Conservation (phyloP, 179 eudicot species). For the Gypsophila paniculata region DNA sequence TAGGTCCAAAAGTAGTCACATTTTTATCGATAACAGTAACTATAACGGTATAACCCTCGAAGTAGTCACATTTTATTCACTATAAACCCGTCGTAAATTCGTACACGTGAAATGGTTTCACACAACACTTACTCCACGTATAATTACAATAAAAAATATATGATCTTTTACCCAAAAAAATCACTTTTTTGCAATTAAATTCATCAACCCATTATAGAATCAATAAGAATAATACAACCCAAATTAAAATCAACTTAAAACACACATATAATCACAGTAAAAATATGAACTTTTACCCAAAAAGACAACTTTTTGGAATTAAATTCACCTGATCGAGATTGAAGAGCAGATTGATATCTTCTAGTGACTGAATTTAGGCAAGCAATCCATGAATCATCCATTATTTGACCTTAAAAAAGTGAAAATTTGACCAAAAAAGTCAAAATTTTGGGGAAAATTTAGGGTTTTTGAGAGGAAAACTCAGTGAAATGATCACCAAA, state of each 20-base stretch:
- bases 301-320: background rate
- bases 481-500: background rate
- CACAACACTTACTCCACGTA: too few species aligned
- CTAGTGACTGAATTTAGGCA: slow-evolving; percentile 71
- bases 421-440: background rate
- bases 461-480: slow-evolving; percentile 21
- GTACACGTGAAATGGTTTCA: too few species aligned
- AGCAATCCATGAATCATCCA: slow-evolving; percentile 84
- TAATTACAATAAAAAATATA: too few species aligned
- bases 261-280: background rate
- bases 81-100: too few species aligned
- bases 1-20: too few species aligned
- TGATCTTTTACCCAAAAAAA: too few species aligned
- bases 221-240: background rate
- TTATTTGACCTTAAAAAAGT: slow-evolving; percentile 17
- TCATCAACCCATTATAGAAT: too few species aligned
- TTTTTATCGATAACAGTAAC: too few species aligned
- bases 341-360: slow-evolving; percentile 65
- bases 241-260: background rate
- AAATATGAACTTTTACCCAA: background rate
- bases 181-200: too few species aligned
- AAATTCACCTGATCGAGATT: slow-evolving; percentile 61
- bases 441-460: slow-evolving; percentile 8
- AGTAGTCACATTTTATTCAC: too few species aligned
- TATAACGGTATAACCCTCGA: too few species aligned